Conservation (phyloP, 2,329 filamentous ascomycete species). For the Bipolaris zeicola region DNA sequence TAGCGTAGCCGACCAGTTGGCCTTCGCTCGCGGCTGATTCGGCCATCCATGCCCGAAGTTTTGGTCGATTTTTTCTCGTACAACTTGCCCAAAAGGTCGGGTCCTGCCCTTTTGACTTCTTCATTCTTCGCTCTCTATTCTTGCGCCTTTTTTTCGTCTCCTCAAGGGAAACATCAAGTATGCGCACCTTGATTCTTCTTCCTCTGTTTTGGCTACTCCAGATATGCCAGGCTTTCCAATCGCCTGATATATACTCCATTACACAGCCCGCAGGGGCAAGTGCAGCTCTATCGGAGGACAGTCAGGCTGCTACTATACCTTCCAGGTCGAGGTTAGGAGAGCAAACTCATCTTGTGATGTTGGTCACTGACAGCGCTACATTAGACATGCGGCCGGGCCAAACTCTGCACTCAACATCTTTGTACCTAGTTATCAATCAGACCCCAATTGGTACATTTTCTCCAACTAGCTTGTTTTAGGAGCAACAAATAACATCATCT, state of each 20-base stretch:
- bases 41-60: slow-evolving; percentile 4
- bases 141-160: background rate
- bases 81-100: slow-evolving; percentile 8
- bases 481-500: background rate
- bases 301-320: slow-evolving; percentile 6
- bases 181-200: slow-evolving; percentile 10
- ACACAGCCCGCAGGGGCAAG: slow-evolving; percentile 3
- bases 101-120: background rate
- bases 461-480: background rate
- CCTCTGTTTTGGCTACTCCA: slow-evolving; percentile 4
- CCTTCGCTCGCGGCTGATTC: background rate
- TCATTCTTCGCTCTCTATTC: background rate
- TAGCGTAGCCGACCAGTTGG: slow-evolving; percentile 3
- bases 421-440: slow-evolving; percentile 6
- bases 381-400: slow-evolving; percentile 8
- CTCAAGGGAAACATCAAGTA: background rate
- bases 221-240: slow-evolving; percentile 9
- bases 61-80: background rate
- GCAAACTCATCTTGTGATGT: background rate
- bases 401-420: slow-evolving; percentile 10
- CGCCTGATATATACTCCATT: slow-evolving; percentile 12
- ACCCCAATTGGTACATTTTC: slow-evolving; percentile 9
- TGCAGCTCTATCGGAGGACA: slow-evolving; percentile 1
- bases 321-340: slow-evolving; percentile 9
- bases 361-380: background rate